phyloP scores from a whole-genome alignment of 805 yeast genomes.

The Ogataea degrootiae region DNA sequence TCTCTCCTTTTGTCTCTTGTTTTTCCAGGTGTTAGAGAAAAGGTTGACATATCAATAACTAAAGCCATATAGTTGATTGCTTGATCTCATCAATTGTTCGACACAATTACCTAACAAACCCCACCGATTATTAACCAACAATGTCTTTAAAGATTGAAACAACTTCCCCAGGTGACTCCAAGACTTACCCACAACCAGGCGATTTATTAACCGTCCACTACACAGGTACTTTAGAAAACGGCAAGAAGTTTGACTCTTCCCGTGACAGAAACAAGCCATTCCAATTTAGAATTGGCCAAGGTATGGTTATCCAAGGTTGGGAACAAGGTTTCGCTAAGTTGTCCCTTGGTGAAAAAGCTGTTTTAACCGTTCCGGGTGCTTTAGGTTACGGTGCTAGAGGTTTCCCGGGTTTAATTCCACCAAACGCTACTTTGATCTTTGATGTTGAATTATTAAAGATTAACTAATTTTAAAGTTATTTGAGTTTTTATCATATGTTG shows the following conservation, averaged over 20 bases:
- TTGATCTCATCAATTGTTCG: too few relatives aligned
- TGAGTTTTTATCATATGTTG: neutral
- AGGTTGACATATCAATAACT: too few relatives aligned
- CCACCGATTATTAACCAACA: too few relatives aligned
- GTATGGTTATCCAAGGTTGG: constrained; percentile 97
- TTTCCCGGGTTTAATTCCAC: constrained; percentile 95
- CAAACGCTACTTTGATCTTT: constrained; percentile 87
- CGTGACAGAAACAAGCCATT: constrained; percentile 94
- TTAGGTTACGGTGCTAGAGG: constrained; percentile 95
- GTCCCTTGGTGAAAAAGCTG: constrained; percentile 89
- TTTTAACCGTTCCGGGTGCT: constrained; percentile 86
- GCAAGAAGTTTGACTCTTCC: constrained; percentile 94
- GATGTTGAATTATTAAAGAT: constrained; percentile 70
- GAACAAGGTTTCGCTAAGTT: constrained; percentile 90
- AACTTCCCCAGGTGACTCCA: constrained; percentile 63
- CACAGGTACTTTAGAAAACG: constrained; percentile 92
- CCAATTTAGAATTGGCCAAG: constrained; percentile 91
- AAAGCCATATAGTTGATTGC: too few relatives aligned
- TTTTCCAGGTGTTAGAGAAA: too few relatives aligned
- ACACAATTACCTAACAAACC: too few relatives aligned
- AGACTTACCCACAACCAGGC: constrained; percentile 79
- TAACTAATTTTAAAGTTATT: constrained; percentile 30
- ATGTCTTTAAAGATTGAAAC: constrained; percentile 28
- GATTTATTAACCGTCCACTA: constrained; percentile 92
- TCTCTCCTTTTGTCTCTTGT: too few relatives aligned